Evolutionary conservation across 441 rosid species (phyloP).

Genomic region (Erysimum cheiri): DNA sequence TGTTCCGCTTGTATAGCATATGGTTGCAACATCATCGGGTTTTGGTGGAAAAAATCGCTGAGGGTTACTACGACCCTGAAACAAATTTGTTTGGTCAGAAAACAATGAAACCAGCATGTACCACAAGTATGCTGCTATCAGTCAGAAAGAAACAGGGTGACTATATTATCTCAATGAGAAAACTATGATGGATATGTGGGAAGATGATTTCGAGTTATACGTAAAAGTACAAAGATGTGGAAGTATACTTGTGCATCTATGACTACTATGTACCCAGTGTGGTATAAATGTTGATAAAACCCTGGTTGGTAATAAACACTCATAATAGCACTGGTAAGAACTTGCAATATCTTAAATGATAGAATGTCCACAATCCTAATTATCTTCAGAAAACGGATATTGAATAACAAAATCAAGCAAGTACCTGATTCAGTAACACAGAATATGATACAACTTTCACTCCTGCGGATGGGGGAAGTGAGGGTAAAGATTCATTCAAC

Average conservation of each 20-base stretch:
- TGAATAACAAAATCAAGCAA: constrained; percentile 26
- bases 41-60: constrained; percentile 86
- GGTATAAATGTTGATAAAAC: constrained; percentile 18
- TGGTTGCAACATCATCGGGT: constrained; percentile 89
- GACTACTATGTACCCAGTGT: constrained; percentile 13
- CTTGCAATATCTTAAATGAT: constrained; percentile 16
- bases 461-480: constrained; percentile 76
- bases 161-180: constrained; percentile 10
- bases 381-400: constrained; percentile 2
- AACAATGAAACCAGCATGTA: constrained; percentile 30
- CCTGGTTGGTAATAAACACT: constrained; percentile 1
- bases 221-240: constrained; percentile 4
- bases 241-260: constrained; percentile 25
- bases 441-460: constrained; percentile 81
- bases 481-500: constrained; percentile 81
- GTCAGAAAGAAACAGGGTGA: background rate
- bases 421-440: constrained; percentile 84
- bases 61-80: constrained; percentile 87
- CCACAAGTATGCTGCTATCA: constrained; percentile 20
- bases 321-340: constrained; percentile 15
- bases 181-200: constrained; percentile 12
- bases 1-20: constrained; percentile 99
- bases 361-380: constrained; percentile 9
- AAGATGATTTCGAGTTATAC: background rate
- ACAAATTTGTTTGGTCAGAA: constrained; percentile 46